A percentile compares a stretch with the other conserved stretches of the same genome.
Conservation (phyloP, 2,329 filamentous ascomycete species). For the Rutstroemia sp. region DNA sequence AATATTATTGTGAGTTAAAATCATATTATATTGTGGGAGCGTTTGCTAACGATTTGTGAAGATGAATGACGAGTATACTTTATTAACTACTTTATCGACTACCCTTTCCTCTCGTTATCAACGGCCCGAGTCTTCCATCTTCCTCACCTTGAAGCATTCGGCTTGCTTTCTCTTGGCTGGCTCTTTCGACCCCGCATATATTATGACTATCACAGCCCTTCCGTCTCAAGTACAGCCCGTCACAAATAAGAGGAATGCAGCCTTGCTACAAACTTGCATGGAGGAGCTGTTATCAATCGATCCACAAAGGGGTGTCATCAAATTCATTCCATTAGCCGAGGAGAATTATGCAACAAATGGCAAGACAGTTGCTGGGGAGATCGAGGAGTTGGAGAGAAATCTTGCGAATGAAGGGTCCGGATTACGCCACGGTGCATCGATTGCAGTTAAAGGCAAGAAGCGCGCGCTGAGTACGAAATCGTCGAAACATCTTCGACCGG, state of each 20-base stretch:
- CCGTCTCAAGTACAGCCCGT: conserved; percentile 60
- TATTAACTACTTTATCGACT: conserved; percentile 67
- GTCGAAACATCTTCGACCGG: conserved; percentile 18
- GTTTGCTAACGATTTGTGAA: conserved; percentile 30
- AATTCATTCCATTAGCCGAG: conserved; percentile 62
- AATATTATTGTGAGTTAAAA: conserved; percentile 50
- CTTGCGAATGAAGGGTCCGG: conserved; percentile 8
- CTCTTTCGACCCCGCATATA: conserved; percentile 72
- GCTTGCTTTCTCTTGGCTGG: conserved; percentile 68
- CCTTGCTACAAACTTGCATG: conserved; percentile 70
- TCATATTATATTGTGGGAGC: conserved; percentile 9
- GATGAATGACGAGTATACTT: conserved; percentile 67
- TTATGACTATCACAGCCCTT: conserved; percentile 65
- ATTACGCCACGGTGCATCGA: conserved; percentile 16
- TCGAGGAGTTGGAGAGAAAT: conserved; percentile 42
- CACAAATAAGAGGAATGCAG: conserved; percentile 74
- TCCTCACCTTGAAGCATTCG: conserved; percentile 69
- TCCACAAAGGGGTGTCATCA: conserved; percentile 60
- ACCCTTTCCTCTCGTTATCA: conserved; percentile 70
- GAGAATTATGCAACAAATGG: conserved; percentile 66
- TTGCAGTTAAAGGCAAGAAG: conserved; percentile 24
- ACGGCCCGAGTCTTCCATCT: conserved; percentile 64
- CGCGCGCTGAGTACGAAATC: conserved; percentile 34
- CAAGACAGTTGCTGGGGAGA: conserved; percentile 60
- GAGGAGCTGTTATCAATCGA: conserved; percentile 60